A percentile compares a stretch with the other conserved stretches of the same genome.
Evolutionary conservation across 345 rosid species (phyloP).

Genomic region (Hypericum androsaemum): DNA sequence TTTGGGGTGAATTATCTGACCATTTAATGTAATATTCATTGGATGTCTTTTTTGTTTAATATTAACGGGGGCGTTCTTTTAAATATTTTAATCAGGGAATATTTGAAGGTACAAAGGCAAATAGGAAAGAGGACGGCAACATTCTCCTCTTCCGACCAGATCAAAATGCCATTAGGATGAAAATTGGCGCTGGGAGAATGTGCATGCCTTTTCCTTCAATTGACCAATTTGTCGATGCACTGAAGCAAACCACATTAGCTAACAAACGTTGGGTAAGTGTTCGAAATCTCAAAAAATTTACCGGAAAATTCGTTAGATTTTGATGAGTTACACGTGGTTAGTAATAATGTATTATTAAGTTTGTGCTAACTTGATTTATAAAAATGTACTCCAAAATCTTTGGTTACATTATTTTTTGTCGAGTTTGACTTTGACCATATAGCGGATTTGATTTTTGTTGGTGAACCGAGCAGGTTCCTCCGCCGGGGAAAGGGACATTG

Average conservation of each 20-base stretch:
- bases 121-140: slow-evolving; percentile 56
- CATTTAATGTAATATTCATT: neutral
- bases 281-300: too few relatives aligned
- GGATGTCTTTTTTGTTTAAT: too few relatives aligned
- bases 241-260: slow-evolving; percentile 53
- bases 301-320: too few relatives aligned
- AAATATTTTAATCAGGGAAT: slow-evolving; percentile 37
- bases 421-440: too few relatives aligned
- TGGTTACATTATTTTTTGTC: too few relatives aligned
- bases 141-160: slow-evolving; percentile 67
- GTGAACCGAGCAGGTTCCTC: slow-evolving; percentile 50
- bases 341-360: too few relatives aligned
- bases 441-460: too few relatives aligned
- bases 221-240: slow-evolving; percentile 62
- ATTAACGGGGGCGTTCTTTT: too few relatives aligned
- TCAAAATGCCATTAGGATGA: slow-evolving; percentile 61
- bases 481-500: slow-evolving; percentile 69
- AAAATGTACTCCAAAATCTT: too few relatives aligned
- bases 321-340: too few relatives aligned
- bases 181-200: slow-evolving; percentile 67
- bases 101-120: slow-evolving; percentile 75
- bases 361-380: too few relatives aligned
- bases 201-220: slow-evolving; percentile 76
- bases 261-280: slow-evolving; percentile 70
- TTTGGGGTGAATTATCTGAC: too few relatives aligned